These are phyloP conservation scores for Gymnopilus dilepis DNA, from an alignment of 768 basidiomycete species.

Conservation along the genomic window DNA sequence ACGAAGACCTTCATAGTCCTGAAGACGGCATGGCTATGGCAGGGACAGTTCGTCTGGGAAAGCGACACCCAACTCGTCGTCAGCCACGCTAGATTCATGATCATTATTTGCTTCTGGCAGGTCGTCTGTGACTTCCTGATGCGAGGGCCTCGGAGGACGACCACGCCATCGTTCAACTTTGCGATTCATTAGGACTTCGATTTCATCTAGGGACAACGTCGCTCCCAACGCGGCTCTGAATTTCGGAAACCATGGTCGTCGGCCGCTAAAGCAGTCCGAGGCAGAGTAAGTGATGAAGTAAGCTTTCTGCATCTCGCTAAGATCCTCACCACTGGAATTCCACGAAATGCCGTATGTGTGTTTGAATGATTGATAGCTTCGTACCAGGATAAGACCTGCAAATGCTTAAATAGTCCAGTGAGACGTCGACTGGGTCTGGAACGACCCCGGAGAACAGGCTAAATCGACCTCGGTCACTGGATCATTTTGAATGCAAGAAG, in stretches of 20 bases:
- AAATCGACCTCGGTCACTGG: neutral
- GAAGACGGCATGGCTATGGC: neutral
- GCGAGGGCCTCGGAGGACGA: slow-evolving; percentile 31
- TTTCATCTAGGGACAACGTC: slow-evolving; percentile 50
- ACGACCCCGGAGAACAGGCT: slow-evolving; percentile 61
- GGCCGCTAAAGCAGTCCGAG: slow-evolving; percentile 33
- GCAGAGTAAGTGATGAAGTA: neutral
- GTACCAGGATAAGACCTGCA: slow-evolving; percentile 59
- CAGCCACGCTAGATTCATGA: slow-evolving; percentile 12
- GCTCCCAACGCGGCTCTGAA: slow-evolving; percentile 52
- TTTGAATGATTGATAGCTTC: slow-evolving; percentile 55
- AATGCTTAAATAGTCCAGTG: slow-evolving; percentile 70
- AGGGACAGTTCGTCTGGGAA: neutral
- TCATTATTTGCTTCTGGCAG: slow-evolving; percentile 17
- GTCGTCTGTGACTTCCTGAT: slow-evolving; percentile 22
- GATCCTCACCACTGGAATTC: slow-evolving; percentile 67
- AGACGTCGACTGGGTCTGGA: slow-evolving; percentile 70
- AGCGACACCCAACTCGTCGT: slow-evolving; percentile 13
- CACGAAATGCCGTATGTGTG: slow-evolving; percentile 71
- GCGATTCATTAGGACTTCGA: slow-evolving; percentile 47
- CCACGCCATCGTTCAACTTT: slow-evolving; percentile 59
- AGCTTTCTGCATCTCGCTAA: neutral
- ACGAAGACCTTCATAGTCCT: neutral
- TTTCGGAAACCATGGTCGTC: slow-evolving; percentile 60
- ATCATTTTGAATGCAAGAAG: neutral